Percentiles rank a stretch among this genome's conserved stretches.
Conservation (phyloP, 1,284 basidiomycete genomes). For the Leccinum griseonigrum region DNA sequence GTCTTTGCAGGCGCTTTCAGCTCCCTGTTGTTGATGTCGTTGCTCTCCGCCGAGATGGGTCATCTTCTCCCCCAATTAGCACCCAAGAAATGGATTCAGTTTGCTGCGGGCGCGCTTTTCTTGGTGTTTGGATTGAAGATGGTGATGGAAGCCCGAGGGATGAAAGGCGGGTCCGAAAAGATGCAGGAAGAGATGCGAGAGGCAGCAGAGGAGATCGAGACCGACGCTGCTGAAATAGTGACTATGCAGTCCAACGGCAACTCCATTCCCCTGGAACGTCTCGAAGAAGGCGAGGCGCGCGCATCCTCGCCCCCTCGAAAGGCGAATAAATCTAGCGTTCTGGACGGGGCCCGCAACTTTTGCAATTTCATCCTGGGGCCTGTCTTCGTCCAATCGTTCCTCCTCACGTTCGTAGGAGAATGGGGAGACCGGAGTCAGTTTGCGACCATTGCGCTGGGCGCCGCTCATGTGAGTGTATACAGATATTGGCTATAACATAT, state of each 20-base stretch:
- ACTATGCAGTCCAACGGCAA: constrained; percentile 34
- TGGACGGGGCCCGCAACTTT: constrained; percentile 78
- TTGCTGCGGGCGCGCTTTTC: constrained; percentile 79
- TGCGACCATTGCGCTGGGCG: constrained; percentile 94
- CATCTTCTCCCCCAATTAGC: constrained; percentile 82
- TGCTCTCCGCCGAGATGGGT: constrained; percentile 86
- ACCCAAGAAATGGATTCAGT: constrained; percentile 77
- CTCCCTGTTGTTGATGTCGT: constrained; percentile 90
- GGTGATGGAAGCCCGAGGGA: constrained; percentile 75
- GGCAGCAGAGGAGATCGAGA: constrained; percentile 86
- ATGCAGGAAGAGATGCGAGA: constrained; percentile 93
- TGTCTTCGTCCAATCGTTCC: constrained; percentile 93
- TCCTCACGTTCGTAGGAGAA: constrained; percentile 95
- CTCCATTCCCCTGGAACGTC: constrained; percentile 55
- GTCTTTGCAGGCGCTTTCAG: constrained; percentile 91
- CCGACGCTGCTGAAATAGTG: constrained; percentile 52
- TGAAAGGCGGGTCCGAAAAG: constrained; percentile 75
- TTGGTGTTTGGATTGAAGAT: constrained; percentile 86
- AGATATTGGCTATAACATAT: background rate
- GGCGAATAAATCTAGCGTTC: constrained; percentile 6
- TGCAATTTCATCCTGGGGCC: constrained; percentile 84
- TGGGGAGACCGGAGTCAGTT: constrained; percentile 99
- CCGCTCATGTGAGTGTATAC: constrained; percentile 76
- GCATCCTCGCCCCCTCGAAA: constrained; percentile 9
- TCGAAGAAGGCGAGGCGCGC: constrained; percentile 55